Base-by-base conservation (phyloP, 2,329 filamentous ascomycete species). In the Pseudopyricularia cyperi region DNA sequence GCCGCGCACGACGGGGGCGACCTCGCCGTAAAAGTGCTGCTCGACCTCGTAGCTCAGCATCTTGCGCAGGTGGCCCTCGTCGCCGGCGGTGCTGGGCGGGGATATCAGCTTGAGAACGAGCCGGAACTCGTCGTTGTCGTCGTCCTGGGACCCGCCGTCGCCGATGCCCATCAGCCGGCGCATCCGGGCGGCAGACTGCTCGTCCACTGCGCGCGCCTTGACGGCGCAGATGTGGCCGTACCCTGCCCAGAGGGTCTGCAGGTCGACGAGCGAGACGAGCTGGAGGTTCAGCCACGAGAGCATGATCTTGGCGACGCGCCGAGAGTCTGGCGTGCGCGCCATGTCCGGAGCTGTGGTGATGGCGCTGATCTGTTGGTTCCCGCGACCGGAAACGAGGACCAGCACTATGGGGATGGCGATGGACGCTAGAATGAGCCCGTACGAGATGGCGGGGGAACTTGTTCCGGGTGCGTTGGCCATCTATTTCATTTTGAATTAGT, bases 1-100 rank as follows among this genome's bases (percentile, higher is more conserved):
- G 1, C 76, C 61, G 0, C 66, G 60, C 0, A 63, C 59, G 0
- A 65, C 60, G 0, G 77, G 74, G 0, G 77, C 78, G 11, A 85
- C 62, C 2, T 74, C 61, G 2, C 66, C 67, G 60, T 86, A 86
- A 57, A 86, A 86, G 57, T 74, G 75, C 58, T 82, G 80, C 62
- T 86, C 82, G 3, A 83, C 78, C 46, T 80, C 71, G 56, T 86
- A 86, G 59, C 79, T 83, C 28, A 85, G 62, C 54, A 85, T 73
- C 59, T 86, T 86, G 7, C 82, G 74, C 0, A 79, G 58, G 56
- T 85, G 81, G 0, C 81, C 79, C 58, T 85, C 81, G 35, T 82
- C 75, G 14, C 33, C 26, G 19, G 19, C 17, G 3, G 65, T 57
- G n/a, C 57, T 57, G 0, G 79, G 77, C 7, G 78, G 78, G 0